Base-by-base conservation (phyloP, 768 basidiomycete species). In the Amyloporia xantha region DNA sequence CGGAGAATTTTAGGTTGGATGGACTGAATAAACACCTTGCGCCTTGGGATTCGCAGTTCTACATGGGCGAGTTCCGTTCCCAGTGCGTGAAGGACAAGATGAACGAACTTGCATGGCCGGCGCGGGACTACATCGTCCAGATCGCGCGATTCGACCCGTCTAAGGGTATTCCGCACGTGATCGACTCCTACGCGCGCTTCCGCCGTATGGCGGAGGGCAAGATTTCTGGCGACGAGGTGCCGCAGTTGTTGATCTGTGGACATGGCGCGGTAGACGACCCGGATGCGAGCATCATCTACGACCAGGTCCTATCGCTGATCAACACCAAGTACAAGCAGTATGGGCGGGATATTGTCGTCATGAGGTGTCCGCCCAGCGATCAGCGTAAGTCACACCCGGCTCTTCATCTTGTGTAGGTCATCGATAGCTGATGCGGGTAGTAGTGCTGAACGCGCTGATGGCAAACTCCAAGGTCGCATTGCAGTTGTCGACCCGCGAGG, bases 221-320 rank as follows among this genome's bases (percentile, higher is more conserved):
- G 19, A 69, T 75, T 5, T 58, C 76, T 41, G 59, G 56, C 11
- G 71, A 78, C 5, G 79, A 82, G 45, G 71, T 73, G 37, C 89
- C 89, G 48, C 89, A 91, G 63, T 66, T 91, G 55, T 70, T 91
- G 59, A 66, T 91, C 55, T 90, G 88, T 64, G 93, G 93, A 19
- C 93, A 96, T 63, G 91, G 91, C 47, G 87, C 86, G 23, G 91
- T 96, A 51, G 93, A 96, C 58, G 93, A 96, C 66, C 93, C 91
- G 13, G 91, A 96, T 71, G 91, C 91, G 12, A 89, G 83, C 66
- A 88, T 89, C 71, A 91, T 91, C 66, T 91, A 91, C 63, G 89
- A 91, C 55, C 76, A 89, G 62, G 73, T 83, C 53, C 75, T 85
- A 61, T 75, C 79, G 52, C 67, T 84, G 54, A 74, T 90, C 47